Base-by-base conservation (phyloP, 2,329 filamentous ascomycete species). In the Pyricularia sp. region DNA sequence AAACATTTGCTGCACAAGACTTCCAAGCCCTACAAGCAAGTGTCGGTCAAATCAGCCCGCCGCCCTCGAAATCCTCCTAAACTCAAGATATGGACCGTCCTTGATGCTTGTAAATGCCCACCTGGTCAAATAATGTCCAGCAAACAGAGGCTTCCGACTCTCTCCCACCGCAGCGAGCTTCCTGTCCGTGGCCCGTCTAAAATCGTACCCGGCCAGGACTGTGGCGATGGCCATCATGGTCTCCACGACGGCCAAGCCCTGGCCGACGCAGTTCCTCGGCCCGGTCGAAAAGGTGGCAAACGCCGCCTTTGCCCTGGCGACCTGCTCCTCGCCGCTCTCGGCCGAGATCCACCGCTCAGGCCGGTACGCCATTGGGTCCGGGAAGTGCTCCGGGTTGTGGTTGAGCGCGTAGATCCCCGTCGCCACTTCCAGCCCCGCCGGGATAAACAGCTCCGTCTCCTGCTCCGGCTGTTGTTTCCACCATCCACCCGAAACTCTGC, bases 381-480 rank as follows among this genome's bases (percentile, higher is more conserved):
- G 23, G 14, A 63, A 63, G n/a, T 25, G n/a, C n/a, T 7, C n/a
- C 36, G 59, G n/a, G 67, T 65, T 68, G 28, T 68, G 67, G 61
- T 68, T 58, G 23, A 65, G 63, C 11, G 67, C 67, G 61, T 68
- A 68, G 61, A 68, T 65, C 3, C 67, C 58, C 20, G 55, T 28
- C 17, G 58, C 77, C 12, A 78, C 73, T 63, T 75, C 73, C 25
- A 73, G 71, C n/a, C 77, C 75, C 25, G 33, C 74, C 69, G 77
- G 71, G 20, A 81, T 71, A 30, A 74, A 73, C 0, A 74, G 70
- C 4, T 77, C 75, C n/a, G 76, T n/a, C n/a, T n/a, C 74, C 42
- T 81, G 12, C 12, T 42, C 3, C 36, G 17, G 36, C 36, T 42
- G 4, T 33, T 10, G 31, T 33, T 33, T 33, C 31, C 31, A 10